Evolutionary conservation across 2,329 filamentous ascomycete genomes (phyloP).

Genomic region (Trichophyton benhamiae): DNA sequence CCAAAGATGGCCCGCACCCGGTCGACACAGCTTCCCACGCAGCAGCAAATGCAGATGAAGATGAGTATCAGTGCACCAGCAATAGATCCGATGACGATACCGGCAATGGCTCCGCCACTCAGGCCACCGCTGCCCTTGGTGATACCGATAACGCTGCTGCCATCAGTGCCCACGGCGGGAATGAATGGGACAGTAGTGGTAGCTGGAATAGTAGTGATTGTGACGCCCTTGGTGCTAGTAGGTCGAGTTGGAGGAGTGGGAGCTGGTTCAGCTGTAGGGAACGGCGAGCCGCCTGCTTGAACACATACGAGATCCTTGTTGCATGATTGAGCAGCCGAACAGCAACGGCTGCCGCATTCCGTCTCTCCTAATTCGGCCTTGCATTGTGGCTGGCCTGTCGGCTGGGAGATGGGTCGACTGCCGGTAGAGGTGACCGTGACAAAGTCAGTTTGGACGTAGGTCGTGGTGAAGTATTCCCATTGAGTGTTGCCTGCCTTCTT

Average conservation of each 20-base stretch:
- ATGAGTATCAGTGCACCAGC: conserved; percentile 34
- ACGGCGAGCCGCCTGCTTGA: conserved; percentile 29
- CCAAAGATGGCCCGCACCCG: conserved; percentile 33
- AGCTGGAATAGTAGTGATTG: conserved; percentile 25
- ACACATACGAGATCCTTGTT: conserved; percentile 28
- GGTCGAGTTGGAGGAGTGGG: conserved; percentile 32
- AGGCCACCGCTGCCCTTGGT: conserved; percentile 27
- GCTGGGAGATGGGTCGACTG: conserved; percentile 31
- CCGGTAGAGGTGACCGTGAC: conserved; percentile 43
- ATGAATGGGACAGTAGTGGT: conserved; percentile 36
- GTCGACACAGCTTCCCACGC: conserved; percentile 31
- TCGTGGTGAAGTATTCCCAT: conserved; percentile 48
- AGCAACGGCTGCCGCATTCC: conserved; percentile 35
- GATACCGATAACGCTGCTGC: conserved; percentile 26
- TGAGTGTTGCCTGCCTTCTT: conserved; percentile 24
- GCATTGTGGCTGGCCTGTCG: conserved; percentile 30
- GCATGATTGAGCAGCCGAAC: conserved; percentile 34
- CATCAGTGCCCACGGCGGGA: conserved; percentile 34
- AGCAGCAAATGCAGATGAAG: conserved; percentile 34
- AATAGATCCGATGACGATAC: conserved; percentile 40
- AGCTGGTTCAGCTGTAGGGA: conserved; percentile 24
- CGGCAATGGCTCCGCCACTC: conserved; percentile 40
- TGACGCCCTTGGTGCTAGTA: conserved; percentile 36
- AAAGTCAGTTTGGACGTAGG: conserved; percentile 42
- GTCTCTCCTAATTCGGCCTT: conserved; percentile 34